Evolutionary conservation across 805 yeast genomes (phyloP).

Genomic region (Blastobotrys robertii): DNA sequence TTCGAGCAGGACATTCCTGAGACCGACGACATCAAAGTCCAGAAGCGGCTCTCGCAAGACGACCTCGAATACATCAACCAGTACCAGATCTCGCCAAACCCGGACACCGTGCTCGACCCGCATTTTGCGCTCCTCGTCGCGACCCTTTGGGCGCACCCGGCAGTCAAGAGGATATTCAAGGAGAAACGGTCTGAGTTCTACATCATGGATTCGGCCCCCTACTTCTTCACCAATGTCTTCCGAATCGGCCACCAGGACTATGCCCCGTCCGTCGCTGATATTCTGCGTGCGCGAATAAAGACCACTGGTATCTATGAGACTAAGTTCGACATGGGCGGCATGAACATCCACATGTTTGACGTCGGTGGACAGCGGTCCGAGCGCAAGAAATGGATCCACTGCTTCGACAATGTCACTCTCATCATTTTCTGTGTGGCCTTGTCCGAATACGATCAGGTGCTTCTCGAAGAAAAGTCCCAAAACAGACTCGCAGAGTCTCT

Average conservation of each 20-base stretch:
- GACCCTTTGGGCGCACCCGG: conserved; percentile 46
- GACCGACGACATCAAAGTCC: neutral
- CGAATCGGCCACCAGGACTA: conserved; percentile 53
- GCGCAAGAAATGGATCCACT: conserved; percentile 94
- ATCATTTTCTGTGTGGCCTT: conserved; percentile 87
- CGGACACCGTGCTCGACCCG: conserved; percentile 42
- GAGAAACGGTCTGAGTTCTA: conserved; percentile 61
- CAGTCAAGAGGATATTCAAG: conserved; percentile 41
- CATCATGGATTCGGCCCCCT: conserved; percentile 69
- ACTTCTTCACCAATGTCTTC: conserved; percentile 57
- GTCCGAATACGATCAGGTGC: conserved; percentile 81
- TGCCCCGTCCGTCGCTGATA: conserved; percentile 66
- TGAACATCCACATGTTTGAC: conserved; percentile 59
- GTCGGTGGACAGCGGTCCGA: conserved; percentile 97
- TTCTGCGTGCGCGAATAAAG: conserved; percentile 78
- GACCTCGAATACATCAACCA: conserved; percentile 32
- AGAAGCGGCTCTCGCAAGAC: conserved; percentile 7
- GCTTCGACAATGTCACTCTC: conserved; percentile 85
- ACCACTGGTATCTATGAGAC: conserved; percentile 89
- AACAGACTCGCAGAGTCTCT: conserved; percentile 76
- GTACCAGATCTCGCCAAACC: conserved; percentile 44
- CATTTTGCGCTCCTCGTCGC: conserved; percentile 40
- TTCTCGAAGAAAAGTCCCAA: conserved; percentile 59
- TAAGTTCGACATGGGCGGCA: conserved; percentile 61
- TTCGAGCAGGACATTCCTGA: conserved; percentile 3